Evolutionary conservation across 106 monocot genomes (phyloP).

Genomic region (Acorus calamus): DNA sequence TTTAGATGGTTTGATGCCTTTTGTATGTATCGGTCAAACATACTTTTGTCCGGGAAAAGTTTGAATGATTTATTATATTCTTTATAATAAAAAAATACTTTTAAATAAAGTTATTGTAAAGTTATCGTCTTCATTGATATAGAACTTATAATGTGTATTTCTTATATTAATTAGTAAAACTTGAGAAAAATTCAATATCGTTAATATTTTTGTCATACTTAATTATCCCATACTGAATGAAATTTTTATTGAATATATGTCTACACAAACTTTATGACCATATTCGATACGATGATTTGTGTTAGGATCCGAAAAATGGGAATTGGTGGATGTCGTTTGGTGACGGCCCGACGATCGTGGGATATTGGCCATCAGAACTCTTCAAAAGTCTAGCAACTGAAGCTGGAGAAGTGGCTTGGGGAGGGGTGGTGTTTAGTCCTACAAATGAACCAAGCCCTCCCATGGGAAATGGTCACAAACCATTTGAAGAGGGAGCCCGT

Average conservation of each 20-base stretch:
- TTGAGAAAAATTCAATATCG: too few species aligned
- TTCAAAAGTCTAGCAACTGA: neutral
- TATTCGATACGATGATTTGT: too few species aligned
- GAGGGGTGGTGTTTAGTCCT: neutral
- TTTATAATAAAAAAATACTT: too few species aligned
- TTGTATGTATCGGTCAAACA: too few species aligned
- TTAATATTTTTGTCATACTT: too few species aligned
- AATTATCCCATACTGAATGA: neutral
- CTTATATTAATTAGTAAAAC: too few species aligned
- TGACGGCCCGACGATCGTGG: neutral
- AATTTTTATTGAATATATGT: neutral
- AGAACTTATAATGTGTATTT: too few species aligned
- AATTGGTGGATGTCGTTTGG: conserved; percentile 4
- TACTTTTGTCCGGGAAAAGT: too few species aligned
- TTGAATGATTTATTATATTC: too few species aligned
- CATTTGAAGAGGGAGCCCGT: neutral
- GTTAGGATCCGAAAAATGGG: neutral
- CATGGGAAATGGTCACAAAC: conserved; percentile 1
- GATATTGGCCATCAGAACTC: conserved; percentile 3
- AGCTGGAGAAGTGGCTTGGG: conserved; percentile 1
- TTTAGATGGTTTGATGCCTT: too few species aligned
- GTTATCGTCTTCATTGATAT: too few species aligned
- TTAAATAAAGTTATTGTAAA: too few species aligned
- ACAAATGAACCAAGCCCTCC: conserved; percentile 3
- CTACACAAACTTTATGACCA: neutral